These are phyloP conservation scores for Nemania bipapillata DNA, from an alignment of 2,329 filamentous ascomycete species.

Conservation along the genomic window DNA sequence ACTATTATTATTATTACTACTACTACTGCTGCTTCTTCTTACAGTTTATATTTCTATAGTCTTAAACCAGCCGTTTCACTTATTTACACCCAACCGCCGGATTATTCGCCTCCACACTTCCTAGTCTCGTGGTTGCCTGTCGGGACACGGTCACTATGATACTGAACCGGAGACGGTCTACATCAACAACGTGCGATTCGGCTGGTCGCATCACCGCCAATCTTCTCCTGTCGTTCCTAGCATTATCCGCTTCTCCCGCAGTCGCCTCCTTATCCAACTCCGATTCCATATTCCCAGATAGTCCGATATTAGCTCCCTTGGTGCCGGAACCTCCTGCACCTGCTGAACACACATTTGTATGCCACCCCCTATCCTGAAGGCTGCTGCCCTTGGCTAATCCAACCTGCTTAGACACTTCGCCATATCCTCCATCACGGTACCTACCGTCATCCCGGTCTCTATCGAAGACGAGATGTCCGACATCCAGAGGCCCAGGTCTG, in stretches of 20 bases:
- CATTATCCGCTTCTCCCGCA: conserved; percentile 61
- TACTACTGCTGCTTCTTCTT: too few relatives aligned
- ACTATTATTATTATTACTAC: too few relatives aligned
- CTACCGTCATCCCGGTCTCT: conserved; percentile 78
- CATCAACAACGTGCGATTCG: conserved; percentile 61
- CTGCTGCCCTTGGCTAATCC: conserved; percentile 22
- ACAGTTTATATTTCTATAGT: not conserved
- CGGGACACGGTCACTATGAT: conserved; percentile 41
- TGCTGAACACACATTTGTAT: conserved; percentile 67
- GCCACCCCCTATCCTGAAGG: conserved; percentile 36
- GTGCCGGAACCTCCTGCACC: conserved; percentile 60
- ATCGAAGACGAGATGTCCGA: conserved; percentile 77
- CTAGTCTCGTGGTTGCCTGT: not conserved
- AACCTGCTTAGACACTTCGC: conserved; percentile 66
- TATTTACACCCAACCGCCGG: not conserved
- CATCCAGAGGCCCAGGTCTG: conserved; percentile 69
- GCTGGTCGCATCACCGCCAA: conserved; percentile 71
- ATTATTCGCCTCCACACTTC: conserved; percentile 4
- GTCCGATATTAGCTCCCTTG: conserved; percentile 55
- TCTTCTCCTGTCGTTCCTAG: conserved; percentile 74
- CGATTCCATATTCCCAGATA: conserved; percentile 59
- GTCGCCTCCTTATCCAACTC: conserved; percentile 52
- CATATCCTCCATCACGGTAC: conserved; percentile 95
- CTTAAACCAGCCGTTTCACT: not conserved
- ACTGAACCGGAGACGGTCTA: conserved; percentile 44